Evolutionary conservation across 345 rosid genomes (phyloP).

Genomic region (Raphanus raphanistrum): DNA sequence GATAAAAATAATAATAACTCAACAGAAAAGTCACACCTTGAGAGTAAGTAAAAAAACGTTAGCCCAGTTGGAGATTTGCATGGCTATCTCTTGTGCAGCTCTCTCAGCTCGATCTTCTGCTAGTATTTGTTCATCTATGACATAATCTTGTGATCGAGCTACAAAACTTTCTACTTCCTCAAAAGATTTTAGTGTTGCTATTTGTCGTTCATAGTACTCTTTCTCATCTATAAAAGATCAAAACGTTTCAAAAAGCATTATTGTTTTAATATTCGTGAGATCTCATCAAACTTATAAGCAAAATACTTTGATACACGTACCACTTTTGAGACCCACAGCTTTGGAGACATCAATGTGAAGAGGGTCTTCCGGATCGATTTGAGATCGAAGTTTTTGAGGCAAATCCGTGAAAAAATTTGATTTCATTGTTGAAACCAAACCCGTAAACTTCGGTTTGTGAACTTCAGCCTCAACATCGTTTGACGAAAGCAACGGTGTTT

Average conservation of each 20-base stretch:
- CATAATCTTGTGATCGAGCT: constrained; percentile 31
- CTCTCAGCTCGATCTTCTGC: constrained; percentile 46
- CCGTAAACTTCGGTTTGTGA: constrained; percentile 21
- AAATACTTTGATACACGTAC: constrained; percentile 31
- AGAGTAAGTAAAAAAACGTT: constrained; percentile 65
- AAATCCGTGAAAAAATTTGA: constrained; percentile 54
- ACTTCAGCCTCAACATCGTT: constrained; percentile 13
- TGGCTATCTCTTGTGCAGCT: constrained; percentile 62
- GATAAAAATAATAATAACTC: background rate
- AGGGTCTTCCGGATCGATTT: constrained; percentile 58
- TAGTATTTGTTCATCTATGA: constrained; percentile 33
- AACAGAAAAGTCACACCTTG: constrained; percentile 50
- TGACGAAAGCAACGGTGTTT: constrained; percentile 39
- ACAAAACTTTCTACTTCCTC: constrained; percentile 61
- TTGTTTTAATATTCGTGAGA: background rate
- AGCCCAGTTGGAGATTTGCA: constrained; percentile 77
- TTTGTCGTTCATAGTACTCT: constrained; percentile 71
- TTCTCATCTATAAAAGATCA: constrained; percentile 53
- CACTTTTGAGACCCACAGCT: constrained; percentile 49
- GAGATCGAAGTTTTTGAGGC: constrained; percentile 61
- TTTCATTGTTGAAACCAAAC: constrained; percentile 36
- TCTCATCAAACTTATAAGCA: background rate
- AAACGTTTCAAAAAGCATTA: background rate
- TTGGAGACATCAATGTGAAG: constrained; percentile 52
- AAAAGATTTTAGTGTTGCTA: constrained; percentile 70